Base-by-base conservation (phyloP, 2,329 filamentous ascomycete species). In the Xylaria sp. region DNA sequence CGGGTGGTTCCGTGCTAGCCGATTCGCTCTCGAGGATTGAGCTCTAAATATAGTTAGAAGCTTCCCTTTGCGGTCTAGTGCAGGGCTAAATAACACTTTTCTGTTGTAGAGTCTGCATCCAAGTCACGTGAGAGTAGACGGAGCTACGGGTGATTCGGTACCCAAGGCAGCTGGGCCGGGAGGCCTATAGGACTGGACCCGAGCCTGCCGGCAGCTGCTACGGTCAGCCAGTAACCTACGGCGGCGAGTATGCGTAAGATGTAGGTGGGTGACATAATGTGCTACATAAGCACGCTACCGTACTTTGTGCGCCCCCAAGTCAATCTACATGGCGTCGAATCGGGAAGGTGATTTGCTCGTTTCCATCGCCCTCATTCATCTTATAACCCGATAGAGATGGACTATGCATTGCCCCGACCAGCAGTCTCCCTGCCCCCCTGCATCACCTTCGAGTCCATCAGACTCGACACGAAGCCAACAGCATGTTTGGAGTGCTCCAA, bases 391-490 rank as follows among this genome's bases (percentile, higher is more conserved):
- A 27, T 42, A 24, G 12, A 60, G n/a, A 73, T 72, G 71, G 65
- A 69, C 21, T 56, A 64, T 42, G 58, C 48, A 65, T 14, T 30
- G 11, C 67, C 69, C 39, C 72, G 71, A 42, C 69, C 69, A 7
- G 72, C 71, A 32, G 66, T 73, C 19, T 68, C 71, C 7, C 39
- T 74, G 39, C 69, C 71, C 3, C 64, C 71, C 2, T 66, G 64
- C 6, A 74, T 74, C 34, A 70, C 57, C 17, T 74, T 73, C 27
- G 66, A 69, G 27, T 66, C 65, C n/a, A 56, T 74, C 36, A 47
- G 53, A 19, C 58, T 74, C 21, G 51, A 62, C 36, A 73, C 72
- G 30, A 74, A 74, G 58, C 72, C 71, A 27, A 64, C 68, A 3
- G 71, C 72, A n/a, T 61, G 48, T n/a, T 45, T 74, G 12, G 65